These are phyloP conservation scores for Bidens hawaiensis DNA, from an alignment of 140 eudicot genomes.

Conservation along the genomic window DNA sequence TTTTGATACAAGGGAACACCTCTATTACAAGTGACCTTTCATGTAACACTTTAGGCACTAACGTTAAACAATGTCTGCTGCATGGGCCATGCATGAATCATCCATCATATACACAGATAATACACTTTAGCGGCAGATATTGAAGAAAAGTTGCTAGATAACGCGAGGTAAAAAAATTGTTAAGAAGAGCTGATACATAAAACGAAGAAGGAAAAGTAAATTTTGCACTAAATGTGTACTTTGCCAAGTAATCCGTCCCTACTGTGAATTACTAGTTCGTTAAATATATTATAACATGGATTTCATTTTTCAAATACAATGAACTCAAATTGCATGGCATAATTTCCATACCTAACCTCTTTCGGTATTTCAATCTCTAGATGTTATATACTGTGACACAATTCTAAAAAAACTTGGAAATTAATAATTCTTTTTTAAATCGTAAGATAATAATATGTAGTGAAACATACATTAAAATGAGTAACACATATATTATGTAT, in stretches of 20 bases:
- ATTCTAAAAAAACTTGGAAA: not conserved
- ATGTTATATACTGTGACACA: not conserved
- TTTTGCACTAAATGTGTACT: too few species aligned
- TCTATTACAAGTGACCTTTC: conserved; percentile 3
- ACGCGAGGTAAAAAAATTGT: too few species aligned
- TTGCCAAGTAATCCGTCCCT: too few species aligned
- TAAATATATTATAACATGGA: not conserved
- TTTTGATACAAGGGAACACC: not conserved
- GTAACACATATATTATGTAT: too few species aligned
- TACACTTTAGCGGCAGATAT: not conserved
- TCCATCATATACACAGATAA: not conserved
- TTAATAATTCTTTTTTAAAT: too few species aligned
- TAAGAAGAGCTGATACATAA: too few species aligned
- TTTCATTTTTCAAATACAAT: not conserved
- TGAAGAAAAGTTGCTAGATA: too few species aligned
- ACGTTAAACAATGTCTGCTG: not conserved
- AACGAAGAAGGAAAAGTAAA: too few species aligned
- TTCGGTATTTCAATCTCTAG: not conserved
- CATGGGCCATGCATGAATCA: not conserved
- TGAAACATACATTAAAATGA: too few species aligned
- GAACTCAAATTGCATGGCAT: not conserved
- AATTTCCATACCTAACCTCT: not conserved
- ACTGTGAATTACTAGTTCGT: not conserved
- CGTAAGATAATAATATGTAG: too few species aligned
- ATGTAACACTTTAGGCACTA: not conserved